Evolutionary conservation across 2,329 filamentous ascomycete species (phyloP), one percentile per base, ranked within the genome.

Genomic region (Blastomyces parvus): DNA sequence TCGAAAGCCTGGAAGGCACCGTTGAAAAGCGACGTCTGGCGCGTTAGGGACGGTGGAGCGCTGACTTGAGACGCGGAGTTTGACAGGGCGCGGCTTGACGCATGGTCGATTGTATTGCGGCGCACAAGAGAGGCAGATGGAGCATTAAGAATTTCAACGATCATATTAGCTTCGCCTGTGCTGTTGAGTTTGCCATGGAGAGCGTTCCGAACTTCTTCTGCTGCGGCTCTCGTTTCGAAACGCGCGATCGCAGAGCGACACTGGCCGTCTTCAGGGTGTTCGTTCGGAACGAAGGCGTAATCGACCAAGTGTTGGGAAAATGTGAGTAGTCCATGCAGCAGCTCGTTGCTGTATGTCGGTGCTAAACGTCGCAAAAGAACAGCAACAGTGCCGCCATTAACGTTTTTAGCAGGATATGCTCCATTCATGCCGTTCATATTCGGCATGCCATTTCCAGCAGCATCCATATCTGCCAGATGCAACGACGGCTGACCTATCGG

Each of bases 301-400:
- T 85, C 82, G 59, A 85, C 74, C 59, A 87, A 78, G 66, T 87
- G 84, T 68, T 85, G 84, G 25, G 85, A 83, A 68, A 88, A 87
- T n/a, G 86, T 77, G 6, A 88, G 77, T 78, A 88, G 85, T 71
- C 82, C 85, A 67, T 82, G 80, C 63, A 88, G 78, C 22, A 82
- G 78, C 66, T 86, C 84, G 60, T 78, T 74, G 69, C 80, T 83
- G 53, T 57, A 81, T 86, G 70, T 81, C 85, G 64, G 80, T 3
- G 85, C 83, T 17, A 88, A 77, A 68, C 81, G 84, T 69, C 84
- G 83, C 75, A 88, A 79, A 62, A 84, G 73, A 65, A 88, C 78
- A 56, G 77, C 74, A 56, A 76, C 73, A 60, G 71, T 72, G 25
- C 69, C 72, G 55, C 63, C 67, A n/a, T 68, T 65, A 61, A 71